Percentiles rank a stretch among this genome's conserved stretches.
These are phyloP conservation scores for Lagenidium sp. DNA, from an alignment of 352 stramenopile species.

Conservation along the genomic window DNA sequence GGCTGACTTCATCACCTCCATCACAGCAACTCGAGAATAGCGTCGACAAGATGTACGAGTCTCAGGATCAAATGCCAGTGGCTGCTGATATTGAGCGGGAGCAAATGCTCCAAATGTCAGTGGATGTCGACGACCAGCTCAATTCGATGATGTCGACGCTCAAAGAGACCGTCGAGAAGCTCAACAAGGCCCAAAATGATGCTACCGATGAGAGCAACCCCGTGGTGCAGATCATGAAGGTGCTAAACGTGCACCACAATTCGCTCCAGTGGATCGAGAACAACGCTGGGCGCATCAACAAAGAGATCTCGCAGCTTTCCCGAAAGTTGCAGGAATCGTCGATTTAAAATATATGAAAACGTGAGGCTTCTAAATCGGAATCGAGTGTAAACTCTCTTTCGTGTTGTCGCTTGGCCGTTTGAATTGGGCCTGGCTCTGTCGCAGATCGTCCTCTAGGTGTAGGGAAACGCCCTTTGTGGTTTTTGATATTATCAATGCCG, in stretches of 20 bases:
- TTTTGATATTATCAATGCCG: no score
- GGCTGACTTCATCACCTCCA: neutral
- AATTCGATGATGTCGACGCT: slow-evolving; percentile 83
- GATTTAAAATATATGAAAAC: no score
- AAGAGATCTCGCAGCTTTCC: slow-evolving; percentile 52
- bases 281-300: slow-evolving; percentile 58
- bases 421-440: no score
- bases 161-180: slow-evolving; percentile 82
- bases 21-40: slow-evolving; percentile 79
- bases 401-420: no score
- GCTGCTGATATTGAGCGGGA: slow-evolving; percentile 81
- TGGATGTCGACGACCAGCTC: slow-evolving; percentile 82
- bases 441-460: no score
- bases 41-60: slow-evolving; percentile 87
- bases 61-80: slow-evolving; percentile 77
- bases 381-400: no score
- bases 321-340: slow-evolving; percentile 58
- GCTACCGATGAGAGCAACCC: slow-evolving; percentile 64
- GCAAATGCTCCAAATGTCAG: slow-evolving; percentile 77
- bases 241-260: slow-evolving; percentile 86
- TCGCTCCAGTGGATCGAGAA: slow-evolving; percentile 81
- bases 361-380: no score
- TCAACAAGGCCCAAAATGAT: slow-evolving; percentile 77
- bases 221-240: slow-evolving; percentile 85
- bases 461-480: no score